Evolutionary conservation across 768 basidiomycete species (phyloP), one percentile per base, ranked within the genome.

Genomic region (Boletus vermiculosoides): DNA sequence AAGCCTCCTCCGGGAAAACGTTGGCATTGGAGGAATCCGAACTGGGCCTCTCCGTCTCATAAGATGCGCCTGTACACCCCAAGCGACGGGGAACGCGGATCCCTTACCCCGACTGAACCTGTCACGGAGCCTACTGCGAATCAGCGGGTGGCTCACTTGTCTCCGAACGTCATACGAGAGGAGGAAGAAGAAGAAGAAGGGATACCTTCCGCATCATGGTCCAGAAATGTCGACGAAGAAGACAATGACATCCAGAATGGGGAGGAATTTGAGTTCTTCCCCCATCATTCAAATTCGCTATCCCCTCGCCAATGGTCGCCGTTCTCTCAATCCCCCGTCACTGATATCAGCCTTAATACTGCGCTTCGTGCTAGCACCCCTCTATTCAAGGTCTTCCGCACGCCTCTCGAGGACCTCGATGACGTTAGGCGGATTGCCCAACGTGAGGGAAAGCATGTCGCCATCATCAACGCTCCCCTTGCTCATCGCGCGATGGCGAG

Each of bases 1-100:
- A 65, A 61, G 31, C 60, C 69, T 39, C 71, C 71, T 34, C 66
- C 66, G 1, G 72, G 72, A 44, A 30, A 64, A 11, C 62, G 63
- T 18, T 72, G 71, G 71, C 71, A 74, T 45, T 72, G 71, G 71
- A 71, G 52, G 46, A 72, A 72, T 52, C 71, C 71, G 4, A 72
- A 72, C 34, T 72, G 71, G 71, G 56, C 67, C 30, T 74, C 71
- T 28, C 71, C 71, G 0, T 68, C 71, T 37, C 66, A 52, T 31
- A 70, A 71, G 45, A 59, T 52, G 60, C 69, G 66, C 20, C 40
- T 63, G 13, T 53, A 65, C 36, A 66, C 59, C 25, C 71, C 65
- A 6, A 59, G 56, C n/a, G 59, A 66, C 5, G 39, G 55, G 13
- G 70, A 68, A 15, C 58, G 60, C 20, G 60, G 41, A 10, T 72